These are phyloP conservation scores for Phyllosticta paracitricarpa DNA, from an alignment of 2,329 filamentous ascomycete genomes.

Conservation along the genomic window DNA sequence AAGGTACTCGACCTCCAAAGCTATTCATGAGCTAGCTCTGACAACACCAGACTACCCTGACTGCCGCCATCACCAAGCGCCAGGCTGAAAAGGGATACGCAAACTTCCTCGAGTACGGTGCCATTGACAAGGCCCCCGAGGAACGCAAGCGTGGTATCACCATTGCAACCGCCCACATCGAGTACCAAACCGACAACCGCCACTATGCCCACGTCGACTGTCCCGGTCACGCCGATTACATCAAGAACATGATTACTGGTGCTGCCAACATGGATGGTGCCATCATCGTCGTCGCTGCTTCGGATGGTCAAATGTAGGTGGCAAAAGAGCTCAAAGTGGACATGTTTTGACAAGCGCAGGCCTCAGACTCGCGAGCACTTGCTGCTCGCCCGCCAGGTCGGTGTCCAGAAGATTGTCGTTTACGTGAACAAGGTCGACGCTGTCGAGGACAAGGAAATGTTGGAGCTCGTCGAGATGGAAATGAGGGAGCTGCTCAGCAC, in stretches of 20 bases:
- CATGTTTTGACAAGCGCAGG: conserved; percentile 27
- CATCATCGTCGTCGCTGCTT: conserved; percentile 96
- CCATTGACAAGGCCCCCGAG: conserved; percentile 98
- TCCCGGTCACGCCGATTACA: conserved; percentile 99
- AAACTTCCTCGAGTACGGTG: conserved; percentile 90
- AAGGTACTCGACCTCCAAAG: conserved; percentile 53
- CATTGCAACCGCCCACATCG: conserved; percentile 96
- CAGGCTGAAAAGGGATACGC: conserved; percentile 91
- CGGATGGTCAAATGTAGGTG: conserved; percentile 85
- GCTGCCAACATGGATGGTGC: conserved; percentile 98
- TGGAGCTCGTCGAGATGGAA: conserved; percentile 99
- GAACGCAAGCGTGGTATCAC: conserved; percentile 99
- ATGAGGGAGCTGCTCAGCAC: conserved; percentile 91
- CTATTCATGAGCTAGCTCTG: conserved; percentile 13
- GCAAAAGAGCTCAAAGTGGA: background rate
- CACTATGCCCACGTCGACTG: conserved; percentile 99
- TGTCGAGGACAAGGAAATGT: conserved; percentile 96
- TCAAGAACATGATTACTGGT: conserved; percentile 99
- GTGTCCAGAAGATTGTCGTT: conserved; percentile 95
- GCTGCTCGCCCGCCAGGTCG: conserved; percentile 93
- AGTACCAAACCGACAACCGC: conserved; percentile 86
- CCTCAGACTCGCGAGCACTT: conserved; percentile 98
- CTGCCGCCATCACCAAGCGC: conserved; percentile 96
- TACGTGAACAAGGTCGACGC: conserved; percentile 99
- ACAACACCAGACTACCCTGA: conserved; percentile 73